These are phyloP conservation scores for Pelargonium citronellum DNA, from an alignment of 441 rosid species.

Conservation along the genomic window DNA sequence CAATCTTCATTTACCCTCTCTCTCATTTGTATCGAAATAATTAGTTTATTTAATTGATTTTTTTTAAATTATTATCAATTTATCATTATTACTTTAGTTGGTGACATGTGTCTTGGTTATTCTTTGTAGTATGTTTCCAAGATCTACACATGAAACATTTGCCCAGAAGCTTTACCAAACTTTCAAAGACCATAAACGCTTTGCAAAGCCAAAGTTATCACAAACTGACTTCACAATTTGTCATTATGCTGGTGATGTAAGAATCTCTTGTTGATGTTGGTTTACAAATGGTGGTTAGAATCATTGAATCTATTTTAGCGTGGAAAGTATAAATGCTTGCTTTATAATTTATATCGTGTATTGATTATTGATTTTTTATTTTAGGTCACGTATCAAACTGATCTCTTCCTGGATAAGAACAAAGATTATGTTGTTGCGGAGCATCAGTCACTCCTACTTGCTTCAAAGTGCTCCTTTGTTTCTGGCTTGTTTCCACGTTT, in stretches of 20 bases:
- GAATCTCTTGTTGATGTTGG: slow-evolving; percentile 25
- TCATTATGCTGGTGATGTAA: slow-evolving; percentile 98
- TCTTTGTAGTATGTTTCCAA: slow-evolving; percentile 83
- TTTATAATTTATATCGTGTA: slow-evolving; percentile 9
- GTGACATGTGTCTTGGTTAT: slow-evolving; percentile 21
- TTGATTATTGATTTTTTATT: slow-evolving; percentile 13
- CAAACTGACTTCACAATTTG: slow-evolving; percentile 78
- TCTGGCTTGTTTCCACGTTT: slow-evolving; percentile 69
- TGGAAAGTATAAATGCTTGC: neutral
- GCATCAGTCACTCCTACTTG: slow-evolving; percentile 78
- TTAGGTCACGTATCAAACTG: slow-evolving; percentile 95
- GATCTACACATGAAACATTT: slow-evolving; percentile 92
- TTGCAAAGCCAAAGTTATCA: slow-evolving; percentile 90
- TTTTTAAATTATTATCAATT: neutral
- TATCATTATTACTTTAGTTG: slow-evolving; percentile 11
- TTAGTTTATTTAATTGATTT: neutral
- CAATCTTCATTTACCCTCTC: slow-evolving; percentile 13
- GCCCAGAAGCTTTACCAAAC: slow-evolving; percentile 92
- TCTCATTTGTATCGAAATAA: neutral
- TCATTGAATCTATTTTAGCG: slow-evolving; percentile 9
- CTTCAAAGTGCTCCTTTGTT: slow-evolving; percentile 75
- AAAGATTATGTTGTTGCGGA: slow-evolving; percentile 95
- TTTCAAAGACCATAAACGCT: slow-evolving; percentile 82
- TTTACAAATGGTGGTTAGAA: slow-evolving; percentile 7
- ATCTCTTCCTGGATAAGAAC: slow-evolving; percentile 87